Conservation (phyloP, 2,329 filamentous ascomycete genomes). For the Phaeosphaeriaceae sp. region DNA sequence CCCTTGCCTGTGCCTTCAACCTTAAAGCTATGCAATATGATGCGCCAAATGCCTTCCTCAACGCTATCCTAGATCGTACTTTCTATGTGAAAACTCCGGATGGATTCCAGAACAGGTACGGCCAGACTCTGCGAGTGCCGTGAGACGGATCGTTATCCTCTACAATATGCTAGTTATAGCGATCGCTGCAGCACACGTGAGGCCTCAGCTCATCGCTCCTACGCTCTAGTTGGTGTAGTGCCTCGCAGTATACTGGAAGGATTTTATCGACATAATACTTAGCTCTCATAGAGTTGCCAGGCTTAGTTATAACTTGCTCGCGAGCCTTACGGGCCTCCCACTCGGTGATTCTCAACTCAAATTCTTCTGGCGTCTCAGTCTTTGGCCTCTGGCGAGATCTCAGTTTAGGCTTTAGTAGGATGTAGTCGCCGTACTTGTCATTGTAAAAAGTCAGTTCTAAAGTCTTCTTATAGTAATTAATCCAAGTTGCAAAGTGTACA, state of each 20-base stretch:
- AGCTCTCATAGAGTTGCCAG: too few relatives aligned
- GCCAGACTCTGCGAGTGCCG: slow-evolving; percentile 3
- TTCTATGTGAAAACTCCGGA: slow-evolving; percentile 3
- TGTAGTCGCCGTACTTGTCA: slow-evolving; percentile 5
- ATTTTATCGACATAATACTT: too few relatives aligned
- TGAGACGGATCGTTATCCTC: too few relatives aligned
- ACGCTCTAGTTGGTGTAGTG: too few relatives aligned
- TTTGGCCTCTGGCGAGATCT: not conserved
- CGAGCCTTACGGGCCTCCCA: too few relatives aligned
- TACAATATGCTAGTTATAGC: too few relatives aligned
- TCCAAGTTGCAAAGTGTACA: slow-evolving; percentile 8
- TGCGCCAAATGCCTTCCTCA: slow-evolving; percentile 1
- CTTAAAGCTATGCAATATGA: slow-evolving; percentile 4
- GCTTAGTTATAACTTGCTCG: too few relatives aligned
- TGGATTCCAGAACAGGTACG: not conserved
- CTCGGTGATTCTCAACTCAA: not conserved
- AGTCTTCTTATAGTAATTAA: slow-evolving; percentile 2
- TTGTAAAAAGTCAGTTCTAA: not conserved
- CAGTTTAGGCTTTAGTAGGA: not conserved
- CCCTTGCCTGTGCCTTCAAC: slow-evolving; percentile 3
- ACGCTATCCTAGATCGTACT: slow-evolving; percentile 1
- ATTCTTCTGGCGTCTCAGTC: not conserved
- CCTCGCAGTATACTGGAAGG: too few relatives aligned
- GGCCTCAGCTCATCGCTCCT: too few relatives aligned
- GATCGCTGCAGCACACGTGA: too few relatives aligned